Evolutionary conservation across 2,329 filamentous ascomycete genomes (phyloP).

Genomic region (Sporothrix pseudoabietina): DNA sequence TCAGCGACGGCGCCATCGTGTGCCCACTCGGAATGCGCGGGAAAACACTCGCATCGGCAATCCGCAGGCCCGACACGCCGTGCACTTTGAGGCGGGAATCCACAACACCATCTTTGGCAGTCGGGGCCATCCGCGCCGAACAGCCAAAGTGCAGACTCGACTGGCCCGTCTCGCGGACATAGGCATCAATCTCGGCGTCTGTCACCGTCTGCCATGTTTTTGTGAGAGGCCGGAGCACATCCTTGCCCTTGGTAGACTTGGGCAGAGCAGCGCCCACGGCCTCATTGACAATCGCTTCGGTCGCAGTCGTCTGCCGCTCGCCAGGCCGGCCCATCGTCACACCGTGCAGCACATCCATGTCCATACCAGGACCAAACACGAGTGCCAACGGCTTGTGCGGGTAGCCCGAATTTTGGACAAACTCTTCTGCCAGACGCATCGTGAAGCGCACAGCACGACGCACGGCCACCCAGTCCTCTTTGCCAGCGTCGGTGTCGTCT

Average conservation of each 20-base stretch:
- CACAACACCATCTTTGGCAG: conserved; percentile 35
- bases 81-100: conserved; percentile 38
- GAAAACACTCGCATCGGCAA: conserved; percentile 41
- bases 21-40: conserved; percentile 39
- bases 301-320: background rate
- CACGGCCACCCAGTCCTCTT: conserved; percentile 36
- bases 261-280: background rate
- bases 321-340: conserved; percentile 18
- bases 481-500: conserved; percentile 34
- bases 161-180: conserved; percentile 32
- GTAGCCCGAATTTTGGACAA: conserved; percentile 38
- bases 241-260: background rate
- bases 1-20: conserved; percentile 40
- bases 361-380: conserved; percentile 38
- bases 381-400: conserved; percentile 36
- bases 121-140: conserved; percentile 46
- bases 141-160: conserved; percentile 45
- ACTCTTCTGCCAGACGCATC: conserved; percentile 40
- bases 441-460: conserved; percentile 40
- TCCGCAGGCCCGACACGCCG: conserved; percentile 35
- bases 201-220: conserved; percentile 37
- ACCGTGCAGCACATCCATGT: conserved; percentile 29
- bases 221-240: conserved; percentile 25
- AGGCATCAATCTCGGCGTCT: conserved; percentile 41
- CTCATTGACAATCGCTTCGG: background rate